Percentiles rank a stretch among this genome's conserved stretches.
These are phyloP conservation scores for Phalaenopsis equestris DNA, from an alignment of 106 monocot genomes.

Conservation along the genomic window DNA sequence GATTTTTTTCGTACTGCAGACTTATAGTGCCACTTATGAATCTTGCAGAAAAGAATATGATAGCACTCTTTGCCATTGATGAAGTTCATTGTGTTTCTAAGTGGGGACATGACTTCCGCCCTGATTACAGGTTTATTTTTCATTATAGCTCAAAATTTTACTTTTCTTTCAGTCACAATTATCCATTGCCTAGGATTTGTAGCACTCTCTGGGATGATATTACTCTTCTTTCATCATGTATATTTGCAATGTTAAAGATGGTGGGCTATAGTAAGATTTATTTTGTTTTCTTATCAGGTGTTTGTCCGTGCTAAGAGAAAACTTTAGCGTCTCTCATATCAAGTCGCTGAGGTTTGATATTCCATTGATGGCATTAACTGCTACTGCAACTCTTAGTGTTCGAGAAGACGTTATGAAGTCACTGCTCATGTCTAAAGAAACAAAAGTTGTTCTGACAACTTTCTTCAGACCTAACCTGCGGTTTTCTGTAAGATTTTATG, in stretches of 20 bases:
- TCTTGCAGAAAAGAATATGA: slow-evolving; percentile 76
- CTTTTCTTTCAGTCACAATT: neutral
- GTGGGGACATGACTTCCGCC: slow-evolving; percentile 99
- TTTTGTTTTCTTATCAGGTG: slow-evolving; percentile 37
- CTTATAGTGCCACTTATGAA: slow-evolving; percentile 74
- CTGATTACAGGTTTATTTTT: slow-evolving; percentile 73
- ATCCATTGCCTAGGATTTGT: neutral
- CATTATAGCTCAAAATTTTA: slow-evolving; percentile 8
- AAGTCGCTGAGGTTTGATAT: slow-evolving; percentile 71
- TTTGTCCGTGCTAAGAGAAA: slow-evolving; percentile 74
- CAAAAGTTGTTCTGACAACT: slow-evolving; percentile 62
- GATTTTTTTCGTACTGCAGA: slow-evolving; percentile 29
- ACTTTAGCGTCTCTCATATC: slow-evolving; percentile 52
- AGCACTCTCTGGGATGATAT: neutral
- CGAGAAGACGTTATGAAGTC: slow-evolving; percentile 79
- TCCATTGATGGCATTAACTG: slow-evolving; percentile 93
- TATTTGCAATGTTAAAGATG: neutral
- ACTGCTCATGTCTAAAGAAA: slow-evolving; percentile 54
- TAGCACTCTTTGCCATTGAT: slow-evolving; percentile 97
- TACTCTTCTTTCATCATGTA: neutral
- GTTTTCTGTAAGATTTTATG: slow-evolving; percentile 62
- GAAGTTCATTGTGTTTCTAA: slow-evolving; percentile 97
- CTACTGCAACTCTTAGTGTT: slow-evolving; percentile 86
- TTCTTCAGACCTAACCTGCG: slow-evolving; percentile 91
- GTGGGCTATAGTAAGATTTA: neutral